Evolutionary conservation across 306 rosid species (phyloP), one percentile per base, ranked within the genome.

Genomic region (Prunus salicina): DNA sequence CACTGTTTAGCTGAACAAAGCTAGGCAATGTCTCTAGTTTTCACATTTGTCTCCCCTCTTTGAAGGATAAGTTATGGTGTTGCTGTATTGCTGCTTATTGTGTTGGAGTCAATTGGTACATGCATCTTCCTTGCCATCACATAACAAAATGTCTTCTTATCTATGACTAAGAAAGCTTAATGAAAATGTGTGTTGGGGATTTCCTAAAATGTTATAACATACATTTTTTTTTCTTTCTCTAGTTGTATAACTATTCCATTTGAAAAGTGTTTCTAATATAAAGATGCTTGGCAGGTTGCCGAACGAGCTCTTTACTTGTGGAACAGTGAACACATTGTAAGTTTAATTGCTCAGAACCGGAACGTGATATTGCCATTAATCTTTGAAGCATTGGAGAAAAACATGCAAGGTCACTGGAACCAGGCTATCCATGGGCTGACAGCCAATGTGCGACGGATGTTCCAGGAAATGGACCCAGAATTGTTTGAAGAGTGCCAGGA

Each of bases 251-350:
- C 7, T 32, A 60, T 55, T 84, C 28, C 34, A 4, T 51, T 38
- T 73, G 74, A 64, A 64, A 45, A 69, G 50, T 81, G 66, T 77
- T 71, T 45, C 75, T 77, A n/a, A 82, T 30, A 38, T 28, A 38
- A n/a, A 13, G 64, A 64, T 78, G 38, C 58, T 15, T 74, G 20
- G 55, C 90, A 91, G 93, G 91, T 91, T 79, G 93, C 93, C 12
- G 91, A 87, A 83, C 78, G 84, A 76, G 88, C 96, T 78, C 88
- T 91, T 51, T 80, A 71, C 84, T 72, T 91, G 76, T 91, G 93
- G 93, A 87, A 86, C 81, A 91, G 88, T 20, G 93, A 87, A 70
- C 89, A 84, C 75, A 71, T 89, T 41, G 76, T 89, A 51, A 76
- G 82, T 75, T 77, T 86, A 65, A 82, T 91, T 60, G 76, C 89